Evolutionary conservation across 768 basidiomycete genomes (phyloP), one percentile per base, ranked within the genome.

Genomic region (Auricularia sp.): DNA sequence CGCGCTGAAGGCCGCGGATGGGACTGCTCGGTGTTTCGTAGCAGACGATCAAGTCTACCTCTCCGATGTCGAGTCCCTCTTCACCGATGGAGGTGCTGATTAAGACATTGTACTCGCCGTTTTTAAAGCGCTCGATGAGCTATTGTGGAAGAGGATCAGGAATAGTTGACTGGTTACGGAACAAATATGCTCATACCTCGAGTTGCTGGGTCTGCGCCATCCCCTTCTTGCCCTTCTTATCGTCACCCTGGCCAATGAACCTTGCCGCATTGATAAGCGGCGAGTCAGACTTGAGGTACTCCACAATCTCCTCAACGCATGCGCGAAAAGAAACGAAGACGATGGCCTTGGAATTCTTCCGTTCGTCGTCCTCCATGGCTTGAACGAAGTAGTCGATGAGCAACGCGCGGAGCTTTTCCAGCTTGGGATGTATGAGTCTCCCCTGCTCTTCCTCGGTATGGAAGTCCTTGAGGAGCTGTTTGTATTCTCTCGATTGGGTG

Each of bases 21-120:
- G 95, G 90, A 0, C 92, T 92, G 78, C 96, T 97, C 70, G 95
- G 92, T 33, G 94, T 87, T 68, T 99, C 97, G 73, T 98, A 99
- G 71, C 95, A 98, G 60, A 98, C 79, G 64, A 98, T 96, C 71
- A 94, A 80, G 72, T 99, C 97, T 16, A 99, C 88, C 73, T 97
- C 95, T 36, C 97, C 97, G 64, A 99, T 99, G 73, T 99, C 97
- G 18, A 99, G 80, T 64, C 97, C 97, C 74, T 99, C 97, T 76
- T 99, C 97, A 23, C 97, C 97, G 63, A 99, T 93, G 3, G 90
- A 96, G 3, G 97, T 98, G 1, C 95, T 90, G 7, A 99, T 96
- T 11, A 99, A 78, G 43, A 97, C 87, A 69, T 99, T 99, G 73
- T 84, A 93, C 65, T 86, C 86, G 11, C 93, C 93, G 3, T 76